Percentiles rank a stretch among this genome's conserved stretches.
Evolutionary conservation across 805 yeast species (phyloP).

Genomic region (Candida fluviatilis): DNA sequence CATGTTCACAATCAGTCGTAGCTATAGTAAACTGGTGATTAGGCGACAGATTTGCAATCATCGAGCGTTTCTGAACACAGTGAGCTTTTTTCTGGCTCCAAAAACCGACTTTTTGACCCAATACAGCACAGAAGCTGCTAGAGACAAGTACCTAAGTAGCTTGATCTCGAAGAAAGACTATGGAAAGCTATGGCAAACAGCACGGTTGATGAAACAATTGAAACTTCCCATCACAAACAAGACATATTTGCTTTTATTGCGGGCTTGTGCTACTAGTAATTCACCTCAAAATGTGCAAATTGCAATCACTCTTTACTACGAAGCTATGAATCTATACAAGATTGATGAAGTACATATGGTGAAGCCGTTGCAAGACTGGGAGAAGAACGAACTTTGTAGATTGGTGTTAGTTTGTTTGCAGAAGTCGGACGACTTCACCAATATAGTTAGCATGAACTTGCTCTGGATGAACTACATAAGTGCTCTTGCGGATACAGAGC

Average conservation of each 20-base stretch:
- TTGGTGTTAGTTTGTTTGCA: constrained; percentile 5
- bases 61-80: neutral
- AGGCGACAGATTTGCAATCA: neutral
- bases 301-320: constrained; percentile 2
- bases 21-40: neutral
- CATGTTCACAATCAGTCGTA: neutral
- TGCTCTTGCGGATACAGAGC: constrained; percentile 2
- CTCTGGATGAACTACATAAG: constrained; percentile 18
- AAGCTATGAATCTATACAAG: constrained; percentile 4
- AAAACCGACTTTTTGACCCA: neutral
- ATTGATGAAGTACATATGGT: neutral
- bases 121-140: neutral
- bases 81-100: neutral
- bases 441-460: constrained; percentile 15
- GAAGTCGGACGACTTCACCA: constrained; percentile 17
- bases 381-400: constrained; percentile 3
- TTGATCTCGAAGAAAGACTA: neutral
- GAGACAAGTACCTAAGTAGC: neutral
- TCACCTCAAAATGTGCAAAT: neutral
- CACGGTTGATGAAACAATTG: neutral
- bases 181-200: constrained; percentile 1
- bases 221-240: neutral
- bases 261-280: constrained; percentile 1
- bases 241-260: constrained; percentile 3
- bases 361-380: neutral